These are phyloP conservation scores for Ottelia alismoides DNA, from an alignment of 106 monocot genomes.

Conservation along the genomic window DNA sequence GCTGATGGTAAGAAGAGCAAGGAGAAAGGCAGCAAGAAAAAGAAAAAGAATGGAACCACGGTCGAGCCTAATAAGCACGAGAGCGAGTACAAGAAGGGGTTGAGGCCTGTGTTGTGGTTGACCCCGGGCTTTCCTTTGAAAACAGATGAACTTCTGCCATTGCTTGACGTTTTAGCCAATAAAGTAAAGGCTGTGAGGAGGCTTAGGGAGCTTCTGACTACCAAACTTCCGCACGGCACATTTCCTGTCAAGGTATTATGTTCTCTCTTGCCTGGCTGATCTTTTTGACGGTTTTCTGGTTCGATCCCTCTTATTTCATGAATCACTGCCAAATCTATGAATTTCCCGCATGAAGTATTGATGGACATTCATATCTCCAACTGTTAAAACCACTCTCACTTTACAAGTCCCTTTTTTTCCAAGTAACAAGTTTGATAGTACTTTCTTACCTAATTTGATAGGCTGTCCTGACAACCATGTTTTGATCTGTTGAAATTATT, in stretches of 20 bases:
- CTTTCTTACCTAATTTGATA: too few relatives aligned
- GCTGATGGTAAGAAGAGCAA: constrained; percentile 42
- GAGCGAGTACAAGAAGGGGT: constrained; percentile 86
- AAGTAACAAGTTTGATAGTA: too few relatives aligned
- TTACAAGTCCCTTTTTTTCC: too few relatives aligned
- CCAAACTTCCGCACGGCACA: constrained; percentile 86
- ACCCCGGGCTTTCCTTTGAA: constrained; percentile 88
- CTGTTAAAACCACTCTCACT: too few relatives aligned
- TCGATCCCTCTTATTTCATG: too few relatives aligned
- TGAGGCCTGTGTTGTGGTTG: constrained; percentile 88
- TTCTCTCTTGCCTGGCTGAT: too few relatives aligned
- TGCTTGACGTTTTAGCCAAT: constrained; percentile 90
- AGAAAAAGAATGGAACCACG: constrained; percentile 53
- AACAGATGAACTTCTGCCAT: constrained; percentile 70
- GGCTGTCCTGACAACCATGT: too few relatives aligned
- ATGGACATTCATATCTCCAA: too few relatives aligned
- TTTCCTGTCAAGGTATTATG: constrained; percentile 98
- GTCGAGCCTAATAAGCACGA: constrained; percentile 49
- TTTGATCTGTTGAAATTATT: too few relatives aligned
- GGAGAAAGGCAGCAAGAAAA: constrained; percentile 61
- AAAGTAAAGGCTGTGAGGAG: constrained; percentile 96
- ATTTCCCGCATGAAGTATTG: too few relatives aligned
- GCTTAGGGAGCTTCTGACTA: constrained; percentile 88
- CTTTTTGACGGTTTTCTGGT: too few relatives aligned
- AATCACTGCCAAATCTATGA: too few relatives aligned